Percentiles rank a stretch among this genome's conserved stretches.
Evolutionary conservation across 768 basidiomycete genomes (phyloP).

Genomic region (Termitomyces sp.): DNA sequence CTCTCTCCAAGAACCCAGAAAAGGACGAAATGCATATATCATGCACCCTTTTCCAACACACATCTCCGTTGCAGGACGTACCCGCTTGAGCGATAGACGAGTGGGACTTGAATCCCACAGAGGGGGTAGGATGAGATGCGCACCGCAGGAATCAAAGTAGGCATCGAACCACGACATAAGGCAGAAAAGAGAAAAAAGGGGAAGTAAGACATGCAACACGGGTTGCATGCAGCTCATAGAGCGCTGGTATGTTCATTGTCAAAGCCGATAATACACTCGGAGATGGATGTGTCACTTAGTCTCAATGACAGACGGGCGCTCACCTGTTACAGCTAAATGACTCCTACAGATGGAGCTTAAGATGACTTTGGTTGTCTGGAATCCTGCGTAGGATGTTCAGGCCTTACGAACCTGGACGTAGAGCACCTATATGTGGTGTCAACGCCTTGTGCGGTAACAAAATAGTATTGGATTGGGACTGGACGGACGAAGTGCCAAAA

Average conservation of each 20-base stretch:
- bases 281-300: neutral
- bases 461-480: conserved; percentile 8
- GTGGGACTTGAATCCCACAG: neutral
- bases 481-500: conserved; percentile 5
- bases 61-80: neutral
- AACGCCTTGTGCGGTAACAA: conserved; percentile 8
- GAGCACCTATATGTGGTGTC: conserved; percentile 13
- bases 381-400: neutral
- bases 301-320: neutral
- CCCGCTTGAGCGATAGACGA: neutral
- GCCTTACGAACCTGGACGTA: neutral
- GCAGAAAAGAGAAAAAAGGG: neutral
- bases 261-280: neutral
- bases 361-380: neutral
- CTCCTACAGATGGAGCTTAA: neutral
- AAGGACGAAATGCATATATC: neutral
- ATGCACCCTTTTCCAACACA: neutral
- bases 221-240: neutral
- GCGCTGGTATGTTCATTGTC: neutral
- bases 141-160: neutral
- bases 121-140: neutral
- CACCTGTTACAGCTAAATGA: neutral
- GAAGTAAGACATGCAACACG: neutral
- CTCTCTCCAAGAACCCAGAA: neutral
- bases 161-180: neutral